Conservation (phyloP, 257 asterid species). For the Datura wrightii region DNA sequence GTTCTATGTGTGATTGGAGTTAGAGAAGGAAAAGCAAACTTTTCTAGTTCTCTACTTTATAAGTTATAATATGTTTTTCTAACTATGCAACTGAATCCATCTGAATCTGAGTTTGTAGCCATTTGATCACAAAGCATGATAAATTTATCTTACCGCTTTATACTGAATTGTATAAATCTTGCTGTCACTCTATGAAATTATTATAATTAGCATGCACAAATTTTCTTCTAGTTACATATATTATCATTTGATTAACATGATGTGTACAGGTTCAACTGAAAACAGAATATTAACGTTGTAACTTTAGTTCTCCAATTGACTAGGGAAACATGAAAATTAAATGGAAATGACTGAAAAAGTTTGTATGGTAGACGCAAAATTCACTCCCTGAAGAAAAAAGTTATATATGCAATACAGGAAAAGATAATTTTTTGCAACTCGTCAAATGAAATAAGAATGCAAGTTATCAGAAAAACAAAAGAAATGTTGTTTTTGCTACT, state of each 20-base stretch:
- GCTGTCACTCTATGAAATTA: background rate
- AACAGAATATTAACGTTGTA: background rate
- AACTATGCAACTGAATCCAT: too few relatives aligned
- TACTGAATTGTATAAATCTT: background rate
- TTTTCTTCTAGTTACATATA: background rate
- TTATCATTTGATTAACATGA: background rate
- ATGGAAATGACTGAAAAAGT: conserved; percentile 18
- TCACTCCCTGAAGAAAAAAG: background rate
- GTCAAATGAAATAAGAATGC: conserved; percentile 2
- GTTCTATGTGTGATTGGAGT: background rate
- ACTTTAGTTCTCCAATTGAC: conserved; percentile 7
- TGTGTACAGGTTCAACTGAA: background rate
- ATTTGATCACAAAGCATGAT: too few relatives aligned
- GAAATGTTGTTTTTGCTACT: conserved; percentile 5
- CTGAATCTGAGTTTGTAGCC: too few relatives aligned
- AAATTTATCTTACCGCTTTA: too few relatives aligned
- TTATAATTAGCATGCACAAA: background rate
- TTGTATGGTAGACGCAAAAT: background rate
- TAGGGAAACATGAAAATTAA: conserved; percentile 10
- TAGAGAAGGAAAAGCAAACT: conserved; percentile 11
- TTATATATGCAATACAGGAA: background rate
- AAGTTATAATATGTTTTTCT: too few relatives aligned
- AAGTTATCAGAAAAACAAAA: conserved; percentile 3
- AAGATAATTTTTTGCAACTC: background rate
- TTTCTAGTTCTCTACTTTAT: too few relatives aligned